phyloP scores from a whole-genome alignment of 495 filamentous ascomycete genomes.

The Ramalina intermedia region DNA sequence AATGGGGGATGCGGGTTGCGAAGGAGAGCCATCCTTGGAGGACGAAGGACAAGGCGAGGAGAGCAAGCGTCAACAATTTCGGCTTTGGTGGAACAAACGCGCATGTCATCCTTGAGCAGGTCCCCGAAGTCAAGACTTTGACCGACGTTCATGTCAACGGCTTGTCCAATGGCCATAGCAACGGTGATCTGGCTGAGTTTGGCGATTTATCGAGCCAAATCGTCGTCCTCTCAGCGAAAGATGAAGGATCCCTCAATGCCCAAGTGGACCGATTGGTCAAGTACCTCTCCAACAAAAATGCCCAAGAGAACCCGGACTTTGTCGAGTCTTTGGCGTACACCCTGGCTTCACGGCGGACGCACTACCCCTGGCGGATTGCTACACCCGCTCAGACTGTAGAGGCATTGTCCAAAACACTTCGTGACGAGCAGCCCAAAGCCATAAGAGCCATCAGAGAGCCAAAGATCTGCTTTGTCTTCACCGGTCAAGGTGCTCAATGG shows the following conservation, averaged over 20 bases:
- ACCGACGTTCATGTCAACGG: background rate
- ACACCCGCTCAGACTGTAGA: background rate
- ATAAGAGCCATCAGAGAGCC: background rate
- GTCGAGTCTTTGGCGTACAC: background rate
- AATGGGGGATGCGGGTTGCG: constrained; percentile 13
- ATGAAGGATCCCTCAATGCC: too few relatives aligned
- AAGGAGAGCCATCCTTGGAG: constrained; percentile 13
- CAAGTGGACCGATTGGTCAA: too few relatives aligned
- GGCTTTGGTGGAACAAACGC: constrained; percentile 25
- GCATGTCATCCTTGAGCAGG: constrained; percentile 25
- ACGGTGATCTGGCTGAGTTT: too few relatives aligned
- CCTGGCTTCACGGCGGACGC: background rate
- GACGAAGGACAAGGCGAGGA: constrained; percentile 9
- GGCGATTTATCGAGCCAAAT: too few relatives aligned
- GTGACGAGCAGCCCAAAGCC: too few relatives aligned
- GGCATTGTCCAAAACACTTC: background rate
- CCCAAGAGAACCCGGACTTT: background rate
- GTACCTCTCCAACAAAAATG: too few relatives aligned
- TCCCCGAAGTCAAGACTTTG: background rate
- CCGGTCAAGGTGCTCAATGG: constrained; percentile 59
- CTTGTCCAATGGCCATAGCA: background rate
- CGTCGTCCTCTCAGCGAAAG: too few relatives aligned
- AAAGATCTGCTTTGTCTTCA: constrained; percentile 21
- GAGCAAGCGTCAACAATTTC: constrained; percentile 26
- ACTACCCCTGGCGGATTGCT: background rate